Evolutionary conservation across 179 eudicot genomes (phyloP).

Genomic region (Kewa caespitosa): DNA sequence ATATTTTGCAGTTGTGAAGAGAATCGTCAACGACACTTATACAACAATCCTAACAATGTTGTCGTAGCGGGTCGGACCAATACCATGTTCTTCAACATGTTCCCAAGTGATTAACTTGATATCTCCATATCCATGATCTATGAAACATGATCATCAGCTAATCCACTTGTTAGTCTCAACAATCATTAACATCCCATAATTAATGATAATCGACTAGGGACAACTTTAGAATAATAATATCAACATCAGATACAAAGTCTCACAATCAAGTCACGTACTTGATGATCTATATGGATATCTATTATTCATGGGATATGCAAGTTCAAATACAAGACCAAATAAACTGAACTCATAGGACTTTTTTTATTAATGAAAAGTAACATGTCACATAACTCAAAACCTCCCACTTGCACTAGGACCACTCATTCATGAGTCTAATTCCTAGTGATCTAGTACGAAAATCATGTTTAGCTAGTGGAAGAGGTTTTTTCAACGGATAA

Average conservation of each 20-base stretch:
- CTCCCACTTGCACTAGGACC: no score
- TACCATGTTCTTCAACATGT: neutral
- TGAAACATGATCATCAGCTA: neutral
- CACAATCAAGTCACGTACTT: neutral
- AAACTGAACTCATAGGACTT: neutral
- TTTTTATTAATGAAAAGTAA: neutral
- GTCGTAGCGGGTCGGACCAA: neutral
- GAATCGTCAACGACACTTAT: neutral
- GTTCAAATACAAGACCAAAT: neutral
- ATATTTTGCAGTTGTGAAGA: no score
- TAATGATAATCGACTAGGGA: constrained; percentile 7
- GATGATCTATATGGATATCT: neutral
- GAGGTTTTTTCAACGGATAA: neutral
- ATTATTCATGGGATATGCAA: neutral
- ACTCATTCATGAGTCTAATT: neutral
- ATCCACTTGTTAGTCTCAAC: neutral
- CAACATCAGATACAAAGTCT: neutral
- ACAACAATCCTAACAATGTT: neutral
- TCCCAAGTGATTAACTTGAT: neutral
- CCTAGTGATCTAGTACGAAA: neutral
- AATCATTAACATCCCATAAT: constrained; percentile 5
- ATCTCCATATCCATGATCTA: neutral
- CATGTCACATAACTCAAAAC: neutral
- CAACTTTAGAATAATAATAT: neutral
- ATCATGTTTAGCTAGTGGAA: neutral